Conservation (phyloP, 2,329 filamentous ascomycete species). For the Penicillium sp. region DNA sequence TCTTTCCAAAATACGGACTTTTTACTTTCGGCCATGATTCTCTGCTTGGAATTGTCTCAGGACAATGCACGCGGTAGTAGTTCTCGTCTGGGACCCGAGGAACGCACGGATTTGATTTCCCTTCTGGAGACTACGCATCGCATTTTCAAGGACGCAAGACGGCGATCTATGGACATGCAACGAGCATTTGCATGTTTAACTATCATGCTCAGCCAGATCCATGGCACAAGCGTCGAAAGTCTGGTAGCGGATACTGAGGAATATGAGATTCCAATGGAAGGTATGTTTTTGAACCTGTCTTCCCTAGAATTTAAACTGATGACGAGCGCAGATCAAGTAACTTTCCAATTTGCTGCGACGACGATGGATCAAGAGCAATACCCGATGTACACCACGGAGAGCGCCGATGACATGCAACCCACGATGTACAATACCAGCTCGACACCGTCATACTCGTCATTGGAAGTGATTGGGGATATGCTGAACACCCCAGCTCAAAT, state of each 20-base stretch:
- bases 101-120: slow-evolving; percentile 29
- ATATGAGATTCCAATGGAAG: not conserved
- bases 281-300: not conserved
- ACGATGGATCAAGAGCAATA: slow-evolving; percentile 12
- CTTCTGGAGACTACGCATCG: slow-evolving; percentile 34
- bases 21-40: slow-evolving; percentile 63
- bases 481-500: slow-evolving; percentile 37
- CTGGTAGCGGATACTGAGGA: slow-evolving; percentile 9
- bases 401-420: not conserved
- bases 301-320: not conserved
- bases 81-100: slow-evolving; percentile 8
- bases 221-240: slow-evolving; percentile 8
- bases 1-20: slow-evolving; percentile 65
- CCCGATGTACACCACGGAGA: not conserved
- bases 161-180: slow-evolving; percentile 34
- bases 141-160: slow-evolving; percentile 31
- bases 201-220: slow-evolving; percentile 36
- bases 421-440: slow-evolving; percentile 8
- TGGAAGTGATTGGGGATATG: slow-evolving; percentile 41
- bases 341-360: not conserved
- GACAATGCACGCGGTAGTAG: slow-evolving; percentile 20
- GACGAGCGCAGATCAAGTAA: slow-evolving; percentile 6
- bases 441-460: slow-evolving; percentile 15
- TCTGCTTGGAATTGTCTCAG: slow-evolving; percentile 53
- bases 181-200: slow-evolving; percentile 33